Conservation (phyloP, 2,329 filamentous ascomycete genomes). For the Clarireedia monteithiana region DNA sequence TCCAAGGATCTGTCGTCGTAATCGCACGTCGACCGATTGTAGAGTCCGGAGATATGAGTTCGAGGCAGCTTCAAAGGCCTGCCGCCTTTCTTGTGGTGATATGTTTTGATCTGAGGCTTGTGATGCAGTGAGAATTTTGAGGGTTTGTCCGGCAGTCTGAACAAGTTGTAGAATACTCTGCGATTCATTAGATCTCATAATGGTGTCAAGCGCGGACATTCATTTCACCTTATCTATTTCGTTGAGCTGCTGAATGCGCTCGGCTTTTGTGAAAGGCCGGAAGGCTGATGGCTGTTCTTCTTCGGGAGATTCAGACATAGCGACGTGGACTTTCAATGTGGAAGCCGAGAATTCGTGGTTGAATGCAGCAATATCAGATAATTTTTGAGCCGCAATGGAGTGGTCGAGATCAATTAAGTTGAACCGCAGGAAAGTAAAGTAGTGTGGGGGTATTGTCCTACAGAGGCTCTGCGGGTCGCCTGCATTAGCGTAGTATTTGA, state of each 20-base stretch:
- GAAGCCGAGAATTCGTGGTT: not conserved
- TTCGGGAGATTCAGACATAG: conserved; percentile 8
- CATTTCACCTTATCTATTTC: conserved; percentile 62
- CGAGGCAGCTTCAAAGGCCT: conserved; percentile 51
- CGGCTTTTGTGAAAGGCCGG: conserved; percentile 56
- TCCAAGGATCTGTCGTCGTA: conserved; percentile 69
- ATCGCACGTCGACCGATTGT: conserved; percentile 64
- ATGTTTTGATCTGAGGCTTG: conserved; percentile 18
- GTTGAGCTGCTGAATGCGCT: conserved; percentile 74
- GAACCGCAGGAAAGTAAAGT: too few species aligned
- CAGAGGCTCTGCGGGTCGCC: conserved; percentile 25
- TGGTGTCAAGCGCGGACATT: not conserved
- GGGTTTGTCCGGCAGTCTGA: conserved; percentile 50
- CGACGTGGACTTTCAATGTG: not conserved
- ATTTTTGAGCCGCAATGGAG: too few species aligned
- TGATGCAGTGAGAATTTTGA: conserved; percentile 53
- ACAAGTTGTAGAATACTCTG: conserved; percentile 40
- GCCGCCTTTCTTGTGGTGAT: conserved; percentile 19
- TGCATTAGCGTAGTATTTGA: conserved; percentile 18
- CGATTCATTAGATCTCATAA: not conserved
- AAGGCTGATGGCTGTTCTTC: conserved; percentile 20
- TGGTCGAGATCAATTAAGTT: too few species aligned
- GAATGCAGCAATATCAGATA: not conserved
- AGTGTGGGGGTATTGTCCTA: not conserved
- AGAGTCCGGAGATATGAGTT: conserved; percentile 65